Percentiles rank a stretch among this genome's conserved stretches.
phyloP scores from a whole-genome alignment of 1,139 yeast genomes.

The Nakaseomyces nivariensis region DNA sequence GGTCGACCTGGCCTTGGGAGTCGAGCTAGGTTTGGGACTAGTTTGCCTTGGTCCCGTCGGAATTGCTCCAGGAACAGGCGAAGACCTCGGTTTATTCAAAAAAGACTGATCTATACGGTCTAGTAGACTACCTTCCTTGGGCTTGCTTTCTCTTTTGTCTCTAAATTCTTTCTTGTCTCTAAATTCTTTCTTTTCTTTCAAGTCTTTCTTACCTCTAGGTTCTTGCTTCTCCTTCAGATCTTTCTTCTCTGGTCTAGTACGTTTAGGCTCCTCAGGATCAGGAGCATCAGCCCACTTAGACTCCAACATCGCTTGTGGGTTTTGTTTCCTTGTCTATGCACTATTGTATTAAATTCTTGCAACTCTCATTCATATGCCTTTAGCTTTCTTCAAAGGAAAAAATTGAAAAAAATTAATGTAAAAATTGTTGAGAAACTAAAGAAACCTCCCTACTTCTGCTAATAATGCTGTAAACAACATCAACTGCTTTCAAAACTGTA shows the following conservation, averaged over 20 bases:
- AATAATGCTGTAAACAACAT: no score
- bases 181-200: neutral
- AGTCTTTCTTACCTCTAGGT: neutral
- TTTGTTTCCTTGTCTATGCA: neutral
- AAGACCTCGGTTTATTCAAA: neutral
- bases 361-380: no score
- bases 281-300: conserved; percentile 20
- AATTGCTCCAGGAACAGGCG: neutral
- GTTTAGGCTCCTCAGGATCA: neutral
- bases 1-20: neutral
- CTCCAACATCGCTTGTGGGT: conserved; percentile 7
- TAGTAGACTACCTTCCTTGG: neutral
- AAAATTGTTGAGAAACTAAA: no score
- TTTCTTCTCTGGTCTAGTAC: neutral
- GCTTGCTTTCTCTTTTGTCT: neutral
- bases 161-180: neutral
- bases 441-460: no score
- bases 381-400: no score
- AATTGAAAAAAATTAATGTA: no score
- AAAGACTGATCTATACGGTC: neutral
- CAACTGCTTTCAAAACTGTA: no score
- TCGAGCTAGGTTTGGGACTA: no score
- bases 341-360: no score
- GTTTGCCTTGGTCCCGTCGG: neutral
- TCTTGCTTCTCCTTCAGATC: neutral